Percentiles rank a stretch among this genome's conserved stretches.
Conservation (phyloP, 768 basidiomycete genomes). For the Naganishia kalamii region DNA sequence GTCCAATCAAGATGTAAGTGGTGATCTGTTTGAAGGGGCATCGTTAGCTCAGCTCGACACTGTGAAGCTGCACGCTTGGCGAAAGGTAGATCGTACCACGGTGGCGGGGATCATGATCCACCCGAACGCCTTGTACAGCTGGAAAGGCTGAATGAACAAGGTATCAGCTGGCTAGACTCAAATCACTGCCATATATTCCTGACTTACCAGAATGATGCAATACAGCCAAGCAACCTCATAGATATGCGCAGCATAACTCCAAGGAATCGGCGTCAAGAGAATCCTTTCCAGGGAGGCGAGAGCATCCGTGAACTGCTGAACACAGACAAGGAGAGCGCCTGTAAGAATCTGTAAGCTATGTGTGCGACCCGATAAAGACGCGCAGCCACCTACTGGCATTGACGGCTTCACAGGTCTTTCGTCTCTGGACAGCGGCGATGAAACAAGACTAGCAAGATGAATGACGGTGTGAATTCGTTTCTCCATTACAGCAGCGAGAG, state of each 20-base stretch:
- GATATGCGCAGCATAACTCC: constrained; percentile 41
- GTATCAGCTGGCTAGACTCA: not conserved
- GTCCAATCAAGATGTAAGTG: constrained; percentile 38
- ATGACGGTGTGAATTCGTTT: not conserved
- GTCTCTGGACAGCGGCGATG: constrained; percentile 32
- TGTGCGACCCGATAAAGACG: not conserved
- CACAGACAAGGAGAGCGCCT: constrained; percentile 31
- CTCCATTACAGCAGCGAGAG: not conserved
- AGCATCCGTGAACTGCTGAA: constrained; percentile 34
- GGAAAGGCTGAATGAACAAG: constrained; percentile 30
- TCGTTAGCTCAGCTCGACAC: not conserved
- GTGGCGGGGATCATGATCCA: constrained; percentile 43
- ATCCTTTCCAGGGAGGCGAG: constrained; percentile 39
- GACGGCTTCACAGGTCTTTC: constrained; percentile 41
- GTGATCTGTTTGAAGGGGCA: constrained; percentile 26
- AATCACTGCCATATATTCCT: not conserved
- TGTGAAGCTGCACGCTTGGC: too few relatives aligned
- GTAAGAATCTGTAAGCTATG: not conserved
- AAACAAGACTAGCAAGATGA: constrained; percentile 23
- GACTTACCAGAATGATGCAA: constrained; percentile 31
- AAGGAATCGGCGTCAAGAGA: constrained; percentile 43
- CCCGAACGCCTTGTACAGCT: constrained; percentile 39
- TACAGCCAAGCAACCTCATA: constrained; percentile 44
- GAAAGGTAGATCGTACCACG: constrained; percentile 27
- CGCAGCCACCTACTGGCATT: constrained; percentile 26